Evolutionary conservation across 2,329 filamentous ascomycete species (phyloP).

Genomic region (Ascochyta fabae): DNA sequence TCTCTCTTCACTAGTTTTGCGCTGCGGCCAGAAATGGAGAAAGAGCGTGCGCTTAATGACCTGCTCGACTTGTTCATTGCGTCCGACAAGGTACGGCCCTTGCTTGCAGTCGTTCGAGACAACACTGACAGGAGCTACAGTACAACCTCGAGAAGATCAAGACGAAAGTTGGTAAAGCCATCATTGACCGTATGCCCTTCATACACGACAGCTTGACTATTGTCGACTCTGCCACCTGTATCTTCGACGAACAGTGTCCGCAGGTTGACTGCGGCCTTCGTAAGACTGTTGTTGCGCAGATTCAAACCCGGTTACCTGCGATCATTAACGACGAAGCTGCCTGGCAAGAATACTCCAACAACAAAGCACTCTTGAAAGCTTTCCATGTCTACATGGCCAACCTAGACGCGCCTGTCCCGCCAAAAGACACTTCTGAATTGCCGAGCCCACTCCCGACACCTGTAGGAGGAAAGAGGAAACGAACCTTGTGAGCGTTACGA

Average conservation of each 20-base stretch:
- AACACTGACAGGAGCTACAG: conserved; percentile 14
- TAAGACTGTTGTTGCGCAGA: conserved; percentile 15
- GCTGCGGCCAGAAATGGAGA: conserved; percentile 18
- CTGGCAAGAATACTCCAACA: conserved; percentile 20
- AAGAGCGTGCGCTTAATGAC: conserved; percentile 18
- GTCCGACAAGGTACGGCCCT: conserved; percentile 27
- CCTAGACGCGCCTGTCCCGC: no score
- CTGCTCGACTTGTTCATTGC: conserved; percentile 29
- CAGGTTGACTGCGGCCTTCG: conserved; percentile 27
- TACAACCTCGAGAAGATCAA: conserved; percentile 30
- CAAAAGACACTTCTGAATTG: neutral
- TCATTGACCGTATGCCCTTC: conserved; percentile 30
- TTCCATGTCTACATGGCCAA: conserved; percentile 13
- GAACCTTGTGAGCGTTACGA: neutral
- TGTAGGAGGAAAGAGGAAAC: neutral
- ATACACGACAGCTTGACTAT: conserved; percentile 20
- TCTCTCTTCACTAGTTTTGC: conserved; percentile 31
- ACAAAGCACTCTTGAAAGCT: conserved; percentile 21
- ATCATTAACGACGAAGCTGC: conserved; percentile 20
- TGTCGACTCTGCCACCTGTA: conserved; percentile 20
- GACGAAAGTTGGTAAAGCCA: conserved; percentile 17
- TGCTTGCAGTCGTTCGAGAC: neutral
- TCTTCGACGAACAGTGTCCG: conserved; percentile 18
- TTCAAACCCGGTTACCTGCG: conserved; percentile 15
- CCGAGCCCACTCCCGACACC: neutral